A percentile compares a stretch with the other conserved stretches of the same genome.
phyloP scores from a whole-genome alignment of 495 filamentous ascomycete genomes.

The Ramalina peruviana region DNA sequence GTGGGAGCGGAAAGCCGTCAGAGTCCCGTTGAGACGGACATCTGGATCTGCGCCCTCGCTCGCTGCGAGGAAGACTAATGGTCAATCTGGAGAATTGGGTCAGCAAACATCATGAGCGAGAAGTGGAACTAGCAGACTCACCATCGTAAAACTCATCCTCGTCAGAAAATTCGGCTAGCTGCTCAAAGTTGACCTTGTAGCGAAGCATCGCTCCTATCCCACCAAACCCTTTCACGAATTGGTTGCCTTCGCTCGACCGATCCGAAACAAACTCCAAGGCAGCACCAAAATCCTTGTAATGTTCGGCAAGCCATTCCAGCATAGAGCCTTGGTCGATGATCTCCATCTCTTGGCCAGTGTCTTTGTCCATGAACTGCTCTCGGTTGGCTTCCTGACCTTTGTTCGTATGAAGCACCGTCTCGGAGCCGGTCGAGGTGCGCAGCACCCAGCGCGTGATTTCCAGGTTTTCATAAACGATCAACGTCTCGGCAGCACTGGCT shows the following conservation, averaged over 20 bases:
- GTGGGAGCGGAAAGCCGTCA: slow-evolving; percentile 40
- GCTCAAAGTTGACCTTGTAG: slow-evolving; percentile 99
- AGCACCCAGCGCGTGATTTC: slow-evolving; percentile 84
- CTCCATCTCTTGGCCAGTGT: slow-evolving; percentile 94
- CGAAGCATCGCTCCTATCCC: slow-evolving; percentile 93
- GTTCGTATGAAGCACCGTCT: slow-evolving; percentile 71
- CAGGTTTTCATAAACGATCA: slow-evolving; percentile 97
- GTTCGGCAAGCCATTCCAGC: slow-evolving; percentile 96
- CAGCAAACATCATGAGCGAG: slow-evolving; percentile 6
- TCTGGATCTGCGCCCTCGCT: slow-evolving; percentile 78
- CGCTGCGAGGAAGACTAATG: slow-evolving; percentile 72
- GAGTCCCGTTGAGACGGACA: slow-evolving; percentile 44
- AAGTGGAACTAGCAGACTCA: slow-evolving; percentile 23
- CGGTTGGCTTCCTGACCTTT: slow-evolving; percentile 74
- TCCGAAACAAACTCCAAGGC: slow-evolving; percentile 97
- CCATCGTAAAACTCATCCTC: slow-evolving; percentile 99
- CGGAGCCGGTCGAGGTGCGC: slow-evolving; percentile 55
- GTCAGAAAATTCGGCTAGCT: slow-evolving; percentile 84
- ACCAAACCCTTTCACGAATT: slow-evolving; percentile 99
- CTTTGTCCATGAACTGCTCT: slow-evolving; percentile 81
- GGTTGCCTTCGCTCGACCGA: slow-evolving; percentile 91
- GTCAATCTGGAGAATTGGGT: slow-evolving; percentile 58
- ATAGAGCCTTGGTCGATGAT: slow-evolving; percentile 70
- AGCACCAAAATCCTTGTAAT: slow-evolving; percentile 94
- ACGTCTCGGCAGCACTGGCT: slow-evolving; percentile 79